phyloP scores from a whole-genome alignment of 2,329 filamentous ascomycete genomes.

The Apiospora aurea region DNA sequence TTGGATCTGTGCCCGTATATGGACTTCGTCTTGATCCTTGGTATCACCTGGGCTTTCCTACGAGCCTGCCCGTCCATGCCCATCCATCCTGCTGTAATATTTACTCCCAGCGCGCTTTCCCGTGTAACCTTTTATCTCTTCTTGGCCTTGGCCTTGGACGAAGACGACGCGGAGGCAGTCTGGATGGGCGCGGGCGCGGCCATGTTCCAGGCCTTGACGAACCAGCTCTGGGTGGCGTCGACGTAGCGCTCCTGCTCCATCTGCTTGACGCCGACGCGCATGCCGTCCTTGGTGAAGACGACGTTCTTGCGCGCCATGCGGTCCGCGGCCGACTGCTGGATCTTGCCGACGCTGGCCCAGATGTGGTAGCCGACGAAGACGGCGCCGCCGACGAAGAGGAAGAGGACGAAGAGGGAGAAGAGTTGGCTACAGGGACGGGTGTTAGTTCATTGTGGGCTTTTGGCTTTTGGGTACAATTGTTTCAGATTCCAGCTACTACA shows the following conservation, averaged over 20 bases:
- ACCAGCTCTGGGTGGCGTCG: conserved; percentile 73
- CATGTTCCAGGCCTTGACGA: conserved; percentile 72
- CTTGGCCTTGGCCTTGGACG: background rate
- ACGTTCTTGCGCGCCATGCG: conserved; percentile 80
- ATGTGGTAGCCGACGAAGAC: conserved; percentile 76
- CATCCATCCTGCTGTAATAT: background rate
- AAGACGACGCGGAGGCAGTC: conserved; percentile 36
- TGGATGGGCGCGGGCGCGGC: conserved; percentile 37
- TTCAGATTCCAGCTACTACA: background rate
- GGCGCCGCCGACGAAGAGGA: conserved; percentile 61
- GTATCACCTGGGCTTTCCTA: background rate
- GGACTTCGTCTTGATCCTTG: background rate
- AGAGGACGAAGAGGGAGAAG: conserved; percentile 70
- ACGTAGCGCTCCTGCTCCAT: conserved; percentile 74
- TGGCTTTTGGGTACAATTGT: background rate
- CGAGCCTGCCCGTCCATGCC: background rate
- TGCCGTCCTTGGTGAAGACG: conserved; percentile 76
- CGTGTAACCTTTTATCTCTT: conserved; percentile 30
- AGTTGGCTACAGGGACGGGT: conserved; percentile 56
- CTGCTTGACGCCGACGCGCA: conserved; percentile 74
- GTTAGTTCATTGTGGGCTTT: background rate
- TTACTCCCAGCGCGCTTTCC: background rate
- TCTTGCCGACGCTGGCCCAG: conserved; percentile 71
- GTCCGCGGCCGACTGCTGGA: conserved; percentile 69
- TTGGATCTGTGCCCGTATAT: background rate